Conservation (phyloP, 2,329 filamentous ascomycete genomes). For the Ilyonectria sp. region DNA sequence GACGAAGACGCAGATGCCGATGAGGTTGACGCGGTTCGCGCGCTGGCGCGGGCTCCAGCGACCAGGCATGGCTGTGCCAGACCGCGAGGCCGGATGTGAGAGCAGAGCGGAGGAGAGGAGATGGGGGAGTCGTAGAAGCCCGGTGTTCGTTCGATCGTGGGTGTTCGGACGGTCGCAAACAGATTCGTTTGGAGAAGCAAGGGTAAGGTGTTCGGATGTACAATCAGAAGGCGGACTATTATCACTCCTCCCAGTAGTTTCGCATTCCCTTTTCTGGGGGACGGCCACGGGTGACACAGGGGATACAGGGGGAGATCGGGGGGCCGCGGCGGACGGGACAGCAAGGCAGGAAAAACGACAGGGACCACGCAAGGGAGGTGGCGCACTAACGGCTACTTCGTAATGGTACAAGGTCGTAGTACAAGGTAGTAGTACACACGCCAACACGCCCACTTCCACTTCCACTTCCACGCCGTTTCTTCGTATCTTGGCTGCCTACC, state of each 20-base stretch:
- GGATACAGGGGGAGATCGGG: not conserved
- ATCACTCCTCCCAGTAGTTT: not conserved
- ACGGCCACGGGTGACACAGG: not conserved
- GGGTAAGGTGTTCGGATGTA: not conserved
- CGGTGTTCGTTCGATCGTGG: not conserved
- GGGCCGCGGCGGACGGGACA: not conserved
- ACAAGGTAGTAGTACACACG: not conserved
- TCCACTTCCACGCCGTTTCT: not conserved
- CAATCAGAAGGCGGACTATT: not conserved
- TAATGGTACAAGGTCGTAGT: no score
- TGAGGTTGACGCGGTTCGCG: slow-evolving; percentile 46
- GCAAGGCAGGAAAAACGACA: not conserved
- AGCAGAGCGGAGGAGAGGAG: not conserved
- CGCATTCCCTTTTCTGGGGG: not conserved
- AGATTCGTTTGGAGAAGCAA: not conserved
- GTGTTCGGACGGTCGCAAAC: not conserved
- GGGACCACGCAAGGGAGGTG: slow-evolving; percentile 9
- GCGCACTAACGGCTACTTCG: not conserved
- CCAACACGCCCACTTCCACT: not conserved
- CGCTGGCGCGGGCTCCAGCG: slow-evolving; percentile 48
- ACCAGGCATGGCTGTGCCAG: slow-evolving; percentile 37
- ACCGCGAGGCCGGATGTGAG: slow-evolving; percentile 22
- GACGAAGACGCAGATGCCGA: slow-evolving; percentile 44
- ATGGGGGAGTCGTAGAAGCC: not conserved
- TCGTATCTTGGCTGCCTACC: not conserved